Conservation (phyloP, 2,329 filamentous ascomycete genomes). For the Colletotrichum falcatum region DNA sequence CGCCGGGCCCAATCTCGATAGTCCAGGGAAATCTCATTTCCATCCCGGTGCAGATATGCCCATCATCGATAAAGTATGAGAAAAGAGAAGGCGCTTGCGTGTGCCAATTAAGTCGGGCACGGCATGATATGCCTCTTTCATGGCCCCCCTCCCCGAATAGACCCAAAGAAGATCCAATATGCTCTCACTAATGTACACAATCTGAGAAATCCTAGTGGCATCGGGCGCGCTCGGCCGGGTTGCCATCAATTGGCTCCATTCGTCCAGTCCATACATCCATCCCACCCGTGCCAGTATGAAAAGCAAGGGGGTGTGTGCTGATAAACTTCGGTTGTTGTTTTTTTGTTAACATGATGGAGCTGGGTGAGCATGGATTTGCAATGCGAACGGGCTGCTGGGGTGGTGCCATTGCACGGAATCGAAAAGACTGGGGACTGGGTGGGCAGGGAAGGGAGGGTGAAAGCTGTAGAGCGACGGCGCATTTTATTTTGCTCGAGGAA, state of each 20-base stretch:
- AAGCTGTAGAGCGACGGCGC: slow-evolving; percentile 15
- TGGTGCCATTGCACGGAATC: slow-evolving; percentile 33
- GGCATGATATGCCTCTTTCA: not conserved
- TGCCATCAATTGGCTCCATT: slow-evolving; percentile 15
- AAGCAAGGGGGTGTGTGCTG: slow-evolving; percentile 13
- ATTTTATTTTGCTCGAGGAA: slow-evolving; percentile 8
- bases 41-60: slow-evolving; percentile 14
- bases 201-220: slow-evolving; percentile 28
- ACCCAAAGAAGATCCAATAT: not conserved
- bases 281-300: not conserved
- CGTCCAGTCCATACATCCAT: not conserved
- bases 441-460: slow-evolving; percentile 15
- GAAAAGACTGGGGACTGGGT: slow-evolving; percentile 20
- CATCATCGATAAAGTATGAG: slow-evolving; percentile 29
- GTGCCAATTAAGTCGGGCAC: slow-evolving; percentile 11
- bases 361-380: slow-evolving; percentile 29
- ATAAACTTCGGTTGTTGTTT: slow-evolving; percentile 1
- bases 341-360: not conserved
- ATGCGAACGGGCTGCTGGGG: slow-evolving; percentile 18
- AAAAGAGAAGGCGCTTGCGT: not conserved
- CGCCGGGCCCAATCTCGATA: slow-evolving; percentile 38
- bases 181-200: not conserved
- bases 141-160: not conserved
- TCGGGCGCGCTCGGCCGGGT: slow-evolving; percentile 7
- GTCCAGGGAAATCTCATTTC: slow-evolving; percentile 37